Evolutionary conservation across 2,329 filamentous ascomycete species (phyloP).

Genomic region (Trichoderma cornu-damae): DNA sequence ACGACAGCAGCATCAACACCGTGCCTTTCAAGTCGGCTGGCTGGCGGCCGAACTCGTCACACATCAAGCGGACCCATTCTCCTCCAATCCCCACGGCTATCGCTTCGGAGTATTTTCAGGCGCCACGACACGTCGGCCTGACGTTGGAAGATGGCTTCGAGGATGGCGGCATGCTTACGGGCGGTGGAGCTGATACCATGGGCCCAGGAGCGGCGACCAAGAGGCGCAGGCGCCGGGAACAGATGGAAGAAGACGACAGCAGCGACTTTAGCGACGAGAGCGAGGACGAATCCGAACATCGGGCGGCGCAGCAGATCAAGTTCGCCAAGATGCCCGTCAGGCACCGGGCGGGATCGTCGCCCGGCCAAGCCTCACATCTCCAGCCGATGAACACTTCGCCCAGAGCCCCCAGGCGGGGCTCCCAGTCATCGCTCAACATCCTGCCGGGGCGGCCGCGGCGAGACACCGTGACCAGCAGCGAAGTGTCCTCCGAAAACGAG

Average conservation of each 20-base stretch:
- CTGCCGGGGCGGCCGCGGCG: conserved; percentile 64
- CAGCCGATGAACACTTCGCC: conserved; percentile 48
- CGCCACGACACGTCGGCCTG: conserved; percentile 57
- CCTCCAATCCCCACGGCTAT: conserved; percentile 80
- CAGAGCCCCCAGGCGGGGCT: conserved; percentile 55
- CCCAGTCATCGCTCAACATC: conserved; percentile 65
- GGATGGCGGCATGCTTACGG: conserved; percentile 66
- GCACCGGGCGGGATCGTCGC: conserved; percentile 81
- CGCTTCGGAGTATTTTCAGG: conserved; percentile 77
- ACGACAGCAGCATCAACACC: conserved; percentile 73
- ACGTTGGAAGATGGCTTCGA: conserved; percentile 67
- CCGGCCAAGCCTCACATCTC: conserved; percentile 63
- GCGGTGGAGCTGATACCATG: conserved; percentile 61
- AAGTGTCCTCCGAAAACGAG: conserved; percentile 79
- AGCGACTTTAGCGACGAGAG: conserved; percentile 81
- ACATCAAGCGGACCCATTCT: conserved; percentile 78
- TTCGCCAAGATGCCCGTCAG: conserved; percentile 94
- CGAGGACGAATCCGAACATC: conserved; percentile 69
- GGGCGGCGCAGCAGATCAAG: conserved; percentile 83
- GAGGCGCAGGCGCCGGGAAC: conserved; percentile 61
- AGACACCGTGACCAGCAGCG: conserved; percentile 76
- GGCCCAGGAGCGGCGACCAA: conserved; percentile 63
- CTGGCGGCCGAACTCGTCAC: conserved; percentile 68
- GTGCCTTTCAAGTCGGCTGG: conserved; percentile 77
- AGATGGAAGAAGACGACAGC: conserved; percentile 79